Base-by-base conservation (phyloP, 768 basidiomycete genomes). In the Rossbeevera mucosa region DNA sequence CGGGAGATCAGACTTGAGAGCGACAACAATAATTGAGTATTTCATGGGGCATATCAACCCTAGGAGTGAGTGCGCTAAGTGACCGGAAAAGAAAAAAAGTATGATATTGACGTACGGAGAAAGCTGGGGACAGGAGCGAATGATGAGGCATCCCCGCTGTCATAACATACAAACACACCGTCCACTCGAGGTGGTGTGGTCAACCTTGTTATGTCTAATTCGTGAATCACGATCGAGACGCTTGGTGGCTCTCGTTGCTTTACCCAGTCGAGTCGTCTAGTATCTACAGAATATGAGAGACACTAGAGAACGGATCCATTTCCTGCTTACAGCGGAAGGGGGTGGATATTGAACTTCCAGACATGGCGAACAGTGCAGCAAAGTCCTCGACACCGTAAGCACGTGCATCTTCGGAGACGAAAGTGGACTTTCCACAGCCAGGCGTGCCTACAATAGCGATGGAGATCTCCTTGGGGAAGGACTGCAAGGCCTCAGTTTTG, bases 101-200 rank as follows among this genome's bases (percentile, higher is more conserved):
- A 41, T 22, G 38, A 22, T 13, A 42, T 36, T 5, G 16, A 79
- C 89, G 69, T 64, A 94, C 93, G 76, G 28, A 94, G 74, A 44
- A 91, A 76, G 26, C 76, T 76, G 64, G 82, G 77, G 16, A 94
- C 77, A 14, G 82, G 83, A 14, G 67, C 67, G 60, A 90, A 85
- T 20, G 91, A 91, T 2, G 72, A 67, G 51, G 65, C 64, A 52
- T 81, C 74, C 1, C 82, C 79, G 9, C 85, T 80, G 69, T 94
- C 89, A 67, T 94, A 96, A 63, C 93, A 96, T 22, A 96, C 75
- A 48, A 96, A 79, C 13, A 86, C 81, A 0, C 87, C 95, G 56
- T 93, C 85, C 47, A 91, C 74, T 16, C 68, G 66, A 18, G 86
- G 84, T 21, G 82, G 71, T 5, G 72, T 73, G 25, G 77, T 73